A percentile compares a stretch with the other conserved stretches of the same genome.
Conservation (phyloP, 2,329 filamentous ascomycete genomes). For the Capronia coronata region DNA sequence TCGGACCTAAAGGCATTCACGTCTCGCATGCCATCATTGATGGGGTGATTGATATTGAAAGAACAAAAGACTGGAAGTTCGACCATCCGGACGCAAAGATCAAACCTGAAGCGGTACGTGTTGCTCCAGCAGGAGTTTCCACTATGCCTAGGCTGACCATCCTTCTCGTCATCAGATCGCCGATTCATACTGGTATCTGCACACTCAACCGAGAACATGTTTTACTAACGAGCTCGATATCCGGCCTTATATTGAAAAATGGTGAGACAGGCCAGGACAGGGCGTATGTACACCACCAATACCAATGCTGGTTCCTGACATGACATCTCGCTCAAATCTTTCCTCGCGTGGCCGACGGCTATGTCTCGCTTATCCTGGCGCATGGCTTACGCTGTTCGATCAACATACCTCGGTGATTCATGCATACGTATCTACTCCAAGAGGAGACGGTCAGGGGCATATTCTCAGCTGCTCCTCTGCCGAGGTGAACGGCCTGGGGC, state of each 20-base stretch:
- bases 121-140: background rate
- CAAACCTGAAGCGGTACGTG: constrained; percentile 63
- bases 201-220: constrained; percentile 69
- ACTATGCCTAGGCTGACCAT: background rate
- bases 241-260: constrained; percentile 72
- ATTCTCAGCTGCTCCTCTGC: too few species aligned
- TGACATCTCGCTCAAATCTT: too few species aligned
- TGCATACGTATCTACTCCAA: too few species aligned
- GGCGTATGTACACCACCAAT: background rate
- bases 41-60: constrained; percentile 74
- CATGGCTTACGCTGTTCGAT: too few species aligned
- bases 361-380: too few species aligned
- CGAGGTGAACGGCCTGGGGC: too few species aligned
- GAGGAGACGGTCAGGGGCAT: too few species aligned
- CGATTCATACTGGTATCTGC: constrained; percentile 76
- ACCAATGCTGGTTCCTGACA: background rate
- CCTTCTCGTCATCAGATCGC: constrained; percentile 58
- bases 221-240: constrained; percentile 57
- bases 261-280: constrained; percentile 43
- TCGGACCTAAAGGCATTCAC: constrained; percentile 76
- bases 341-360: too few species aligned
- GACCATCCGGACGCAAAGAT: constrained; percentile 61
- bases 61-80: constrained; percentile 56
- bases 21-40: constrained; percentile 78
- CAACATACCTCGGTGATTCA: too few species aligned